A percentile compares a stretch with the other conserved stretches of the same genome.
These are phyloP conservation scores for Neonothopanus nambi DNA, from an alignment of 1,284 basidiomycete genomes.

Conservation along the genomic window DNA sequence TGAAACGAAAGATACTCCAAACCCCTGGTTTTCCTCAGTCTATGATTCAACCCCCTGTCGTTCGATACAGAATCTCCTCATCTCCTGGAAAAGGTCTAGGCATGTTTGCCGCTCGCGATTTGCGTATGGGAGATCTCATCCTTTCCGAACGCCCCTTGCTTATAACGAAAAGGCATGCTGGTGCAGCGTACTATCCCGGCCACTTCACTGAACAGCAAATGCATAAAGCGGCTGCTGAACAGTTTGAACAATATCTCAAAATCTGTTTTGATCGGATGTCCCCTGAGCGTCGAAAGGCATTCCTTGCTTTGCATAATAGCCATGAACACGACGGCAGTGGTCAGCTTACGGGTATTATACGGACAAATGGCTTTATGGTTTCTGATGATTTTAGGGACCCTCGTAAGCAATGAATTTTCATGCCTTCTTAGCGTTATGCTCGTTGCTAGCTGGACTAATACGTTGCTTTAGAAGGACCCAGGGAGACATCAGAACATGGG, in stretches of 20 bases:
- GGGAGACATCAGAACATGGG: background rate
- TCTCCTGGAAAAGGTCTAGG: conserved; percentile 10
- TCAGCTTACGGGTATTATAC: conserved; percentile 6
- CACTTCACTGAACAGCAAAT: conserved; percentile 9
- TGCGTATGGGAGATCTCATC: conserved; percentile 14
- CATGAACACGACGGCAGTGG: conserved; percentile 15
- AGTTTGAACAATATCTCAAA: conserved; percentile 1
- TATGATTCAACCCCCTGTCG: background rate
- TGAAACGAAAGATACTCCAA: conserved; percentile 3
- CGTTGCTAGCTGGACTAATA: background rate
- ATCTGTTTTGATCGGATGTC: conserved; percentile 8
- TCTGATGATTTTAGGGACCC: background rate
- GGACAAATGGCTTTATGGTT: conserved; percentile 9
- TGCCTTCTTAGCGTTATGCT: background rate
- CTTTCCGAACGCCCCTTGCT: conserved; percentile 15
- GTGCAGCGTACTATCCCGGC: background rate
- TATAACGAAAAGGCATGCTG: background rate
- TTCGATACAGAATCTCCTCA: background rate
- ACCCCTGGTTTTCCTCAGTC: conserved; percentile 7
- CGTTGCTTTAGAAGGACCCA: background rate
- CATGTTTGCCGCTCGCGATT: conserved; percentile 9
- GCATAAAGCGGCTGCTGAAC: conserved; percentile 5
- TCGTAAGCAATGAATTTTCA: background rate
- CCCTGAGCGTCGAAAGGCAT: conserved; percentile 9
- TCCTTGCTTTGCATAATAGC: conserved; percentile 12